phyloP scores from a whole-genome alignment of 2,329 filamentous ascomycete species.

The Fusarium citri region DNA sequence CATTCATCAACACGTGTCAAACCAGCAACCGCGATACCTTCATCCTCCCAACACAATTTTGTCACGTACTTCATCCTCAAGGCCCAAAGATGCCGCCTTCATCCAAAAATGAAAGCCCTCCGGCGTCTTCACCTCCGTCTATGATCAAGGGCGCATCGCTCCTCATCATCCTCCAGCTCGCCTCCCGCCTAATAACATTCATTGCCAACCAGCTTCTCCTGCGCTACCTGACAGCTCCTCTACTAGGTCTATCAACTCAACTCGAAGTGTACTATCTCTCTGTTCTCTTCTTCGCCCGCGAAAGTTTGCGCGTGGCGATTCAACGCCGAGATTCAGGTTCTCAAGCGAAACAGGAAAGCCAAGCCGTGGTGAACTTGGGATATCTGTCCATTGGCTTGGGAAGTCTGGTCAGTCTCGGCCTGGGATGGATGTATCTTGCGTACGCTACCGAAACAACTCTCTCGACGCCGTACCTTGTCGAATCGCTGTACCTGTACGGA shows the following conservation, averaged over 20 bases:
- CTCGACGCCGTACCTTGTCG: conserved; percentile 71
- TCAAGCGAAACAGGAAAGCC: conserved; percentile 57
- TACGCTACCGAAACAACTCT: conserved; percentile 60
- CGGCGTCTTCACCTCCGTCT: conserved; percentile 39
- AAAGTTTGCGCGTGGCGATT: conserved; percentile 90
- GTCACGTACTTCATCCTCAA: background rate
- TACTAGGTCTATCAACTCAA: conserved; percentile 88
- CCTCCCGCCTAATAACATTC: conserved; percentile 90
- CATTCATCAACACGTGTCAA: conserved; percentile 34
- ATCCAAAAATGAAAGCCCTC: background rate
- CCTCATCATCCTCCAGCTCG: conserved; percentile 87
- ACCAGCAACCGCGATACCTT: background rate
- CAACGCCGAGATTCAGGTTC: conserved; percentile 72
- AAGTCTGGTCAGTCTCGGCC: conserved; percentile 67
- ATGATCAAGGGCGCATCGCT: conserved; percentile 80
- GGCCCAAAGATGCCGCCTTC: conserved; percentile 11
- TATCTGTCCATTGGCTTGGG: conserved; percentile 82
- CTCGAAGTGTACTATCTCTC: conserved; percentile 93
- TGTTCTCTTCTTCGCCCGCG: conserved; percentile 93
- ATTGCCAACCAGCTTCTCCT: conserved; percentile 90
- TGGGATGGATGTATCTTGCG: conserved; percentile 76
- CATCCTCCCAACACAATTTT: background rate
- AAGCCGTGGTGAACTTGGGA: conserved; percentile 88
- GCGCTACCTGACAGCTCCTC: conserved; percentile 84
- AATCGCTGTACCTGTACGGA: conserved; percentile 66